Evolutionary conservation across 441 rosid genomes (phyloP), one percentile per base, ranked within the genome.

Genomic region (Capsella rubella): DNA sequence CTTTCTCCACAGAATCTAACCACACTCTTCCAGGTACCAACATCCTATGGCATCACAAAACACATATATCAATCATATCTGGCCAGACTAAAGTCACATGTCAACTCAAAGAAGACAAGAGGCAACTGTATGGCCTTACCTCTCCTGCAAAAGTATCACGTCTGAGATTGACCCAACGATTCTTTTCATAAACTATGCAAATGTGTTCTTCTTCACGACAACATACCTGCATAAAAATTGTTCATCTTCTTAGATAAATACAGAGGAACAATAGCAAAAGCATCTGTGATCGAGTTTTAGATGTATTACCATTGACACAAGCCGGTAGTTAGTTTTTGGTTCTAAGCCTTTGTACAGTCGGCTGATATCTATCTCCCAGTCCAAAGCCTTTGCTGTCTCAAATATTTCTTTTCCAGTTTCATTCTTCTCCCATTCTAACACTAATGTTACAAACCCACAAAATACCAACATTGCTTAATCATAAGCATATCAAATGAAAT

Each of bases 261-360:
- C 16, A 37, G 31, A 35, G 35, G 14, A 10, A 35, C 5, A 35
- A 57, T 35, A 57, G 37, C 3, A 35, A 12, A 3, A 18, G 11
- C 4, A 5, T 13, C 4, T 37, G 46, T 37, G 15, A 35, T 8
- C 2, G 31, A 21, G 16, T 37, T 59, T 59, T 8, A 18, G 6
- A 37, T 37, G 29, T 18, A 11, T 39, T 59, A 59, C 64, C 64
- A 59, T 21, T 39, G 64, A 59, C 47, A 59, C 32, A 59, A 59
- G 64, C 9, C 5, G 47, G 31, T 59, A 39, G 1, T 39, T 59
- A 12, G 11, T 37, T 15, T 37, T 37, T 39, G 6, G 3, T 59
- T 59, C 47, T 37, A 59, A 0, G 6, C 46, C 47, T 37, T 59
- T 0, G 32, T 59, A 59, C 12, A 59, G 46, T 4, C 64, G 37